Evolutionary conservation across 768 basidiomycete genomes (phyloP).

Genomic region (Suillus bovinus): DNA sequence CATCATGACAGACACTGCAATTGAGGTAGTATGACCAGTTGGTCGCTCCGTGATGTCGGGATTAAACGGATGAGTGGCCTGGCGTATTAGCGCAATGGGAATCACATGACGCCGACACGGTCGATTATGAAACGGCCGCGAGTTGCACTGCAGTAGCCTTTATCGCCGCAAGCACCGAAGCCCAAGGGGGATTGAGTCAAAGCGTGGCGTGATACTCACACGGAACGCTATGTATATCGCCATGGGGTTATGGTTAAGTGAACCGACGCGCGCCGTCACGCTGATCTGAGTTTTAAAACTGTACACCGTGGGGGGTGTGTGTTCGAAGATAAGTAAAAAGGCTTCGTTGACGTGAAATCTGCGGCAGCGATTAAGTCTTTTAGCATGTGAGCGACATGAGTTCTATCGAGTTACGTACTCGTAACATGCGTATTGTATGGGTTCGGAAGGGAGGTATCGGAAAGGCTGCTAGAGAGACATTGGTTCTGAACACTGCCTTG

Average conservation of each 20-base stretch:
- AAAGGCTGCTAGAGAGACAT: not conserved
- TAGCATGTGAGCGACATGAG: not conserved
- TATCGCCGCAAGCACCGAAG: conserved; percentile 8
- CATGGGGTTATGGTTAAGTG: not conserved
- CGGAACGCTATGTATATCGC: not conserved
- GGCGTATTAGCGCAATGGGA: not conserved
- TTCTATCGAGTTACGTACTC: not conserved
- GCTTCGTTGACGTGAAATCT: conserved; percentile 12
- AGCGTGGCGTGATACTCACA: not conserved
- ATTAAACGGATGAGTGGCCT: not conserved
- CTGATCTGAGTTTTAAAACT: conserved; percentile 11
- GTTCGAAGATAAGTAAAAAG: conserved; percentile 10
- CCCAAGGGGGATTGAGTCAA: not conserved
- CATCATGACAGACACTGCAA: conserved; percentile 2
- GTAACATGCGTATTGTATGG: not conserved
- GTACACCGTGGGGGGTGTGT: conserved; percentile 29
- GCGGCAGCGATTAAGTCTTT: not conserved
- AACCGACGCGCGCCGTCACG: not conserved
- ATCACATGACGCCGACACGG: conserved; percentile 1
- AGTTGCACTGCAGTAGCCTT: not conserved
- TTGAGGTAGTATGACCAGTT: not conserved
- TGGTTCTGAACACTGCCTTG: not conserved
- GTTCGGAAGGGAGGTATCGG: conserved; percentile 2
- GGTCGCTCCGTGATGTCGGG: conserved; percentile 1
- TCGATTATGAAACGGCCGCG: not conserved